These are phyloP conservation scores for Phytomonas francai DNA, from an alignment of 208 protist genomes.

Conservation along the genomic window DNA sequence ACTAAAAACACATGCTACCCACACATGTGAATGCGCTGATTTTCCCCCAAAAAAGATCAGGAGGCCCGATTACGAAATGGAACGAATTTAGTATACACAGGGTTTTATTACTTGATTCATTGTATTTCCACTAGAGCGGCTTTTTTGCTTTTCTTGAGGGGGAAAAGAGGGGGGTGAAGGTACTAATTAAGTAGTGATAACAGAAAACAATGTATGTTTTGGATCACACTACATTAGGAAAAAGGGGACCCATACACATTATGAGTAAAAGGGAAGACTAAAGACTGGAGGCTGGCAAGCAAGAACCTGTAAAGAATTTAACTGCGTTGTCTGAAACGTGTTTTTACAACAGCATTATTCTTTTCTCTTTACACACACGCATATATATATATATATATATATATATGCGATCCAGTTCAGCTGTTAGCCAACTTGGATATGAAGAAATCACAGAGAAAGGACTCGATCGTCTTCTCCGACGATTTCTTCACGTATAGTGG, in stretches of 20 bases:
- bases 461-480: constrained; percentile 42
- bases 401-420: background rate
- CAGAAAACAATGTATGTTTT: no score
- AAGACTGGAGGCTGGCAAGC: no score
- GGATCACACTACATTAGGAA: no score
- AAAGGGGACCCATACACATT: no score
- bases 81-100: no score
- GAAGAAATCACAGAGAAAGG: constrained; percentile 39
- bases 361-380: background rate
- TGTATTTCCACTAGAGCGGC: background rate
- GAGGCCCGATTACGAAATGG: no score
- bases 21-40: no score
- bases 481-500: constrained; percentile 22
- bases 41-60: no score
- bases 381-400: background rate
- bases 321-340: background rate
- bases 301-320: no score
- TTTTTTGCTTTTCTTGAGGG: constrained; percentile 13
- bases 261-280: no score
- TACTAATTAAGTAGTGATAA: background rate
- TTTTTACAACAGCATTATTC: background rate
- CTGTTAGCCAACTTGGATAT: constrained; percentile 13
- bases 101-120: background rate
- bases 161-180: background rate
- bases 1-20: no score